Percentiles rank a stretch among this genome's conserved stretches.
Conservation (phyloP, 2,329 filamentous ascomycete species). For the Ophiostoma himal-ulmi region DNA sequence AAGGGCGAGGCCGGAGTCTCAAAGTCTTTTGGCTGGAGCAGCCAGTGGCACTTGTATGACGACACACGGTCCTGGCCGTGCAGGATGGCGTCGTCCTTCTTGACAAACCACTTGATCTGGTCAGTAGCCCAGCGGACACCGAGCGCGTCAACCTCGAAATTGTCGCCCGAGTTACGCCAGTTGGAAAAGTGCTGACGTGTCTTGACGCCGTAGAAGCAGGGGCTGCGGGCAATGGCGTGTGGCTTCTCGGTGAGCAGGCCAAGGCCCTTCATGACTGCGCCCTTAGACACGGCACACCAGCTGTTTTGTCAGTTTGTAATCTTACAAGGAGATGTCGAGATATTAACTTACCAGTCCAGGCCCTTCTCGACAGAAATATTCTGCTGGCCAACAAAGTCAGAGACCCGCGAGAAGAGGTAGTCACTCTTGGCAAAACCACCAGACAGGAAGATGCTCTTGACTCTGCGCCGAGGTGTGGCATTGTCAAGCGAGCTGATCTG, state of each 20-base stretch:
- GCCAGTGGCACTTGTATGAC: slow-evolving; percentile 28
- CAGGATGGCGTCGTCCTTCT: slow-evolving; percentile 28
- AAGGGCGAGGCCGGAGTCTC: background rate
- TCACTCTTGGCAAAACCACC: slow-evolving; percentile 28
- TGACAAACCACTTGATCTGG: slow-evolving; percentile 29
- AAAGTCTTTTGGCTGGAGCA: slow-evolving; percentile 24
- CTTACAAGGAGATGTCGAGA: no score
- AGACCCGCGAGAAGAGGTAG: slow-evolving; percentile 27
- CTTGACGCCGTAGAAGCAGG: slow-evolving; percentile 28
- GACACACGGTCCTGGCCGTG: slow-evolving; percentile 24
- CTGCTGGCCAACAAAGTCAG: slow-evolving; percentile 23
- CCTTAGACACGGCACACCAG: slow-evolving; percentile 29
- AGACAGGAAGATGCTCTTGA: slow-evolving; percentile 30
- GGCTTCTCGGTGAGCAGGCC: slow-evolving; percentile 29
- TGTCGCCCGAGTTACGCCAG: slow-evolving; percentile 23
- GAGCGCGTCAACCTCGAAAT: slow-evolving; percentile 24
- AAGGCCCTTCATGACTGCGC: slow-evolving; percentile 29
- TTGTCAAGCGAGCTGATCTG: slow-evolving; percentile 26
- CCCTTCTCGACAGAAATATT: slow-evolving; percentile 28
- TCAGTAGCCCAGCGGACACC: slow-evolving; percentile 28
- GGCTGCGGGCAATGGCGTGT: slow-evolving; percentile 22
- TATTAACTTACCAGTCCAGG: slow-evolving; percentile 23
- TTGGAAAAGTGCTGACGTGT: slow-evolving; percentile 24
- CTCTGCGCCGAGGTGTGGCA: slow-evolving; percentile 20
- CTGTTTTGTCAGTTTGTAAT: slow-evolving; percentile 12